These are phyloP conservation scores for Blastobotrys arbuscula DNA, from an alignment of 1,139 yeast species.

Conservation along the genomic window DNA sequence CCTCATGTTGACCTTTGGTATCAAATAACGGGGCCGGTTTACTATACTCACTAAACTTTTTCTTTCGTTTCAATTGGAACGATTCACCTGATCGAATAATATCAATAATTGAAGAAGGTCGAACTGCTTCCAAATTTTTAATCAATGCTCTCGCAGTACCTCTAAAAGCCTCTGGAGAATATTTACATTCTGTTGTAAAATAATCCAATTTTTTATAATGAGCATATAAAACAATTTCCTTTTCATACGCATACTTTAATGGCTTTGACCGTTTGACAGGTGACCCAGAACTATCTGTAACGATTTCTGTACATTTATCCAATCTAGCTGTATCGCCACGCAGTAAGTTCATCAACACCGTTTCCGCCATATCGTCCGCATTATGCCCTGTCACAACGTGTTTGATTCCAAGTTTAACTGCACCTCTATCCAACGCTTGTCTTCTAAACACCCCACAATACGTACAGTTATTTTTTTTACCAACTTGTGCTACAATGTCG, in stretches of 20 bases:
- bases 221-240: slow-evolving; percentile 95
- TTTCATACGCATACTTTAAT: slow-evolving; percentile 90
- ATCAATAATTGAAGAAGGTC: slow-evolving; percentile 93
- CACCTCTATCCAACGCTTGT: slow-evolving; percentile 95
- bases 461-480: slow-evolving; percentile 90
- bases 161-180: slow-evolving; percentile 97
- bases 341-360: slow-evolving; percentile 87
- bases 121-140: slow-evolving; percentile 80
- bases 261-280: slow-evolving; percentile 81
- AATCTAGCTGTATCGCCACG: slow-evolving; percentile 95
- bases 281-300: slow-evolving; percentile 63
- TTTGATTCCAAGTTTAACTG: slow-evolving; percentile 74
- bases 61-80: slow-evolving; percentile 48
- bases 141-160: slow-evolving; percentile 94
- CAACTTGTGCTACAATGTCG: slow-evolving; percentile 92
- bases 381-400: slow-evolving; percentile 98
- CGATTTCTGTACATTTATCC: slow-evolving; percentile 82
- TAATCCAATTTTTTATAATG: slow-evolving; percentile 93
- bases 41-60: slow-evolving; percentile 2
- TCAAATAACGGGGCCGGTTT: slow-evolving; percentile 10
- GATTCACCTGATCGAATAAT: slow-evolving; percentile 93
- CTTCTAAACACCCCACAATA: slow-evolving; percentile 96
- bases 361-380: slow-evolving; percentile 99
- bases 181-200: slow-evolving; percentile 95
- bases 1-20: slow-evolving; percentile 18